A percentile compares a stretch with the other conserved stretches of the same genome.
phyloP scores from a whole-genome alignment of 768 basidiomycete species.

The Inosperma sp. region DNA sequence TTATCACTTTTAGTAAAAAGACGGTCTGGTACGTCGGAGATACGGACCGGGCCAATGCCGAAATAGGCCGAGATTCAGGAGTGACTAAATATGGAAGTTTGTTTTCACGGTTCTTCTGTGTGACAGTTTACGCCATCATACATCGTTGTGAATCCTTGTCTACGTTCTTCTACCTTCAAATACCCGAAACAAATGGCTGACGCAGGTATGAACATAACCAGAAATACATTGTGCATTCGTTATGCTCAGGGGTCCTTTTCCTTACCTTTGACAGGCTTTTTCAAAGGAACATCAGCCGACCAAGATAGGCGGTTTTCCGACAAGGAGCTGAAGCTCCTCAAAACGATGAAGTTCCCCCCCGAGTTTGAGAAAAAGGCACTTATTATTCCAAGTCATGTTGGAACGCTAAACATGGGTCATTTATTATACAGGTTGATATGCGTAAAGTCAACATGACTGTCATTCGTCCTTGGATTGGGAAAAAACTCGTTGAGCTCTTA shows the following conservation, averaged over 20 bases:
- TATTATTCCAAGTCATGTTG: slow-evolving; percentile 21
- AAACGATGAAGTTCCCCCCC: slow-evolving; percentile 84
- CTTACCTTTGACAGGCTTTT: slow-evolving; percentile 55
- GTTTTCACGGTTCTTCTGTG: too few relatives aligned
- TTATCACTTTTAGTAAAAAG: too few relatives aligned
- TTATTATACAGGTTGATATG: slow-evolving; percentile 71
- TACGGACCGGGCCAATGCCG: too few relatives aligned
- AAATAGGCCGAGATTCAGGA: too few relatives aligned
- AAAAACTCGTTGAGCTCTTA: slow-evolving; percentile 84
- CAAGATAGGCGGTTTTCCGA: slow-evolving; percentile 92
- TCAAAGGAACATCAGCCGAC: slow-evolving; percentile 88
- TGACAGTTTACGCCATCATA: too few relatives aligned
- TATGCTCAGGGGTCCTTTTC: slow-evolving; percentile 16
- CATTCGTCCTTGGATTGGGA: slow-evolving; percentile 93
- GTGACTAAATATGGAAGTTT: too few relatives aligned
- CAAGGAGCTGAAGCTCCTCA: slow-evolving; percentile 89
- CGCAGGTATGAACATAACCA: slow-evolving; percentile 41
- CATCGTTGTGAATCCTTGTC: neutral
- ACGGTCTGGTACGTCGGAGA: too few relatives aligned
- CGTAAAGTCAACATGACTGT: slow-evolving; percentile 91
- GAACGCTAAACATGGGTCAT: neutral
- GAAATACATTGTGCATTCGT: slow-evolving; percentile 22
- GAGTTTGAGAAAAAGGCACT: slow-evolving; percentile 90
- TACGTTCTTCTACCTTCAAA: neutral
- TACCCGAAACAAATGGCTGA: slow-evolving; percentile 44